These are phyloP conservation scores for Corymbia citriodora DNA, from an alignment of 441 rosid species.

Conservation along the genomic window DNA sequence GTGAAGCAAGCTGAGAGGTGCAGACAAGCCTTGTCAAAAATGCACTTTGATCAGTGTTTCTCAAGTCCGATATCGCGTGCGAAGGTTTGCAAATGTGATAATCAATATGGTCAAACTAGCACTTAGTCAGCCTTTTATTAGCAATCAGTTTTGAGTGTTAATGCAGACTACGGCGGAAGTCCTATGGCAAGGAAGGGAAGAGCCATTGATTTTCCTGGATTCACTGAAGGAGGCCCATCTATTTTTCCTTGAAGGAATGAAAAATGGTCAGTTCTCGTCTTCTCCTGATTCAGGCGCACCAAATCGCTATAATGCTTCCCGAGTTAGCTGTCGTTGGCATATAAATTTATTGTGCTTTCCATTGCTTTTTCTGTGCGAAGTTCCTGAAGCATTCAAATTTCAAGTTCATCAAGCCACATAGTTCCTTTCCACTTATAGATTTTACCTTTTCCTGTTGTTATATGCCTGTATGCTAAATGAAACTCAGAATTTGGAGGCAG, in stretches of 20 bases:
- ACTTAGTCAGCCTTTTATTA: background rate
- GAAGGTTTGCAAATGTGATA: slow-evolving; percentile 29
- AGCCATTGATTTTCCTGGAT: slow-evolving; percentile 51
- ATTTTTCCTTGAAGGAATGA: slow-evolving; percentile 63
- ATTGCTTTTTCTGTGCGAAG: background rate
- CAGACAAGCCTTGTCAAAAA: slow-evolving; percentile 33
- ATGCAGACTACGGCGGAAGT: slow-evolving; percentile 57
- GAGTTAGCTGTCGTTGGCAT: background rate
- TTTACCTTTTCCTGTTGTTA: background rate
- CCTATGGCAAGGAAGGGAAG: slow-evolving; percentile 53
- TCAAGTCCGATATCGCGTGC: slow-evolving; percentile 71
- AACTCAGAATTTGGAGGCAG: slow-evolving; percentile 67
- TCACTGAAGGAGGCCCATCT: slow-evolving; percentile 61
- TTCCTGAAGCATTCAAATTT: background rate
- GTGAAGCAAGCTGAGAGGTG: slow-evolving; percentile 53
- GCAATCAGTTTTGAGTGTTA: background rate
- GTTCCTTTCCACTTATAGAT: background rate
- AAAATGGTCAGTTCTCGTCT: slow-evolving; percentile 40
- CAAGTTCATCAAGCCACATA: background rate
- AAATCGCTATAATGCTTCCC: background rate
- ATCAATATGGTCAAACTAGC: background rate
- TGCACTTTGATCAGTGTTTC: slow-evolving; percentile 47
- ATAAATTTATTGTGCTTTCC: background rate
- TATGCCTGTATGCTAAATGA: slow-evolving; percentile 22
- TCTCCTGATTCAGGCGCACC: background rate